Evolutionary conservation across 2,329 filamentous ascomycete species (phyloP).

Genomic region (Claviceps paspali): DNA sequence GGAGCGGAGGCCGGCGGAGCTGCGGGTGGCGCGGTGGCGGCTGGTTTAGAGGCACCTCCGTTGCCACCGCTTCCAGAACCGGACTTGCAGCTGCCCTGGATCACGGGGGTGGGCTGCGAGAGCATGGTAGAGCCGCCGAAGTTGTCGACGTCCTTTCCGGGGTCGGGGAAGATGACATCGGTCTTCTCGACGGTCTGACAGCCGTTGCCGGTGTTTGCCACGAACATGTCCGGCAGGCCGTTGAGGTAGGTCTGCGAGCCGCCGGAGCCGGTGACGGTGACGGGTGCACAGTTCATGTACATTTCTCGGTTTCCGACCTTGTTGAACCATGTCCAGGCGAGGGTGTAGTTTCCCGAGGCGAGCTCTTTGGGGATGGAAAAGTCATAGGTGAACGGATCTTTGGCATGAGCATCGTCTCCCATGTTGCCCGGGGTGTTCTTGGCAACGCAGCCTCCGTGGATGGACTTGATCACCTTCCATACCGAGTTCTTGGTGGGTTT

Average conservation of each 20-base stretch:
- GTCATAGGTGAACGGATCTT: conserved; percentile 41
- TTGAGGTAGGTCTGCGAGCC: conserved; percentile 38
- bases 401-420: conserved; percentile 23
- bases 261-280: conserved; percentile 44
- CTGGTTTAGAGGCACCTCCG: not conserved
- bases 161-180: conserved; percentile 46
- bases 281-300: conserved; percentile 90
- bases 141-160: conserved; percentile 39
- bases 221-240: conserved; percentile 54
- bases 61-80: conserved; percentile 6
- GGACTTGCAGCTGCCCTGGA: conserved; percentile 10
- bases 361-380: conserved; percentile 60
- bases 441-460: conserved; percentile 72
- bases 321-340: conserved; percentile 96
- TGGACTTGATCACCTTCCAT: conserved; percentile 84
- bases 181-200: conserved; percentile 35
- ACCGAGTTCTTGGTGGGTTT: conserved; percentile 48
- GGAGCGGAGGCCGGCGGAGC: not conserved
- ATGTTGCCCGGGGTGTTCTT: conserved; percentile 42
- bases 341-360: conserved; percentile 57
- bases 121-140: conserved; percentile 24
- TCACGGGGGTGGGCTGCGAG: conserved; percentile 1
- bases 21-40: not conserved
- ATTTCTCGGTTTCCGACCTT: conserved; percentile 84
- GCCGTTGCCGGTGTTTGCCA: conserved; percentile 44